A percentile compares a stretch with the other conserved stretches of the same genome.
Evolutionary conservation across 257 asterid genomes (phyloP).

Genomic region (Przewalskia tangutica): DNA sequence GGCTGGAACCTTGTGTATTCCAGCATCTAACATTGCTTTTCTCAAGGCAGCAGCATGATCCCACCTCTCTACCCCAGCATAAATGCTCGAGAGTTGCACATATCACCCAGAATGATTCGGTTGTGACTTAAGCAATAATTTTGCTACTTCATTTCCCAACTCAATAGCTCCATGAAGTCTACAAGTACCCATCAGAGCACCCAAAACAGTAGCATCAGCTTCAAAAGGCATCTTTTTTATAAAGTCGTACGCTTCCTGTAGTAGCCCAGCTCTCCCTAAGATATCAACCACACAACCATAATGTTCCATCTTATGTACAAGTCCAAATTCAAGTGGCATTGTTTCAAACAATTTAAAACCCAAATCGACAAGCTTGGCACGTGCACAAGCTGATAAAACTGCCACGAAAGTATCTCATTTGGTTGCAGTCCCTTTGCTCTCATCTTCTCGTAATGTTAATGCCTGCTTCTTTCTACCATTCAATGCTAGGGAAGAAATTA

Average conservation of each 20-base stretch:
- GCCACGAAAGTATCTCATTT: constrained; percentile 59
- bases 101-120: constrained; percentile 59
- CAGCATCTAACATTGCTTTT: constrained; percentile 52
- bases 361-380: constrained; percentile 40
- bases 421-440: constrained; percentile 27
- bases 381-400: constrained; percentile 66
- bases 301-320: constrained; percentile 64
- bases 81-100: constrained; percentile 62
- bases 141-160: constrained; percentile 61
- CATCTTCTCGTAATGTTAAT: constrained; percentile 53
- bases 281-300: constrained; percentile 86
- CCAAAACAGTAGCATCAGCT: constrained; percentile 70
- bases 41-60: constrained; percentile 58
- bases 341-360: constrained; percentile 51
- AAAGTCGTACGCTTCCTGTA: constrained; percentile 11
- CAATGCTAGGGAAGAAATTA: constrained; percentile 64
- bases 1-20: constrained; percentile 69
- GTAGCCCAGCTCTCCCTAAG: constrained; percentile 65
- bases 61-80: constrained; percentile 68
- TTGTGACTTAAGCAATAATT: constrained; percentile 40
- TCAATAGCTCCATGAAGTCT: constrained; percentile 62
- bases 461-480: constrained; percentile 65
- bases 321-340: constrained; percentile 33
- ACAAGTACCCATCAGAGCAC: constrained; percentile 77
- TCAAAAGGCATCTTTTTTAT: constrained; percentile 57